A percentile compares a stretch with the other conserved stretches of the same genome.
These are phyloP conservation scores for Fusarium tanahbumbuense DNA, from an alignment of 2,329 filamentous ascomycete species.

Conservation along the genomic window DNA sequence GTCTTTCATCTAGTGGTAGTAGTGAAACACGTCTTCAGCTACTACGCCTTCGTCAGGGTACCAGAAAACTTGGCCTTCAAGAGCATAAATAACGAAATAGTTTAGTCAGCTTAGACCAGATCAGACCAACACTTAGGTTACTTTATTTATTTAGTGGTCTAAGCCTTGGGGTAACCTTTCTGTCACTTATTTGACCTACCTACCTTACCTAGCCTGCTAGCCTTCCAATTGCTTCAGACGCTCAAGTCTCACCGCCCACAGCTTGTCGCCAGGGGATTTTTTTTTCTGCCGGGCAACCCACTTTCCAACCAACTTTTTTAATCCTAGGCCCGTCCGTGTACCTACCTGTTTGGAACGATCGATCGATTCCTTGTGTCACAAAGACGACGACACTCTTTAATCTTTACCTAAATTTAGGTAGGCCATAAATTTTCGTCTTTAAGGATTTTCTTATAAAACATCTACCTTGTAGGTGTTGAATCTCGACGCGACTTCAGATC, in stretches of 20 bases:
- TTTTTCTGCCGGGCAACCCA: conserved; percentile 46
- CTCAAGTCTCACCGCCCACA: conserved; percentile 34
- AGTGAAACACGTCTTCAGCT: not conserved
- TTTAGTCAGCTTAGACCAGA: not conserved
- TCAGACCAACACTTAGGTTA: not conserved
- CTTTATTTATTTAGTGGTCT: not conserved
- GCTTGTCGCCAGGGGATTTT: conserved; percentile 33
- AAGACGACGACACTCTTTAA: conserved; percentile 16
- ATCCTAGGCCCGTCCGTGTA: conserved; percentile 26
- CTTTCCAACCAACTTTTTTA: conserved; percentile 45
- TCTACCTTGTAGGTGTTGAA: not conserved
- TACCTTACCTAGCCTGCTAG: not conserved
- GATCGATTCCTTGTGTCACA: conserved; percentile 36
- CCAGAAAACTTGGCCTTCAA: not conserved
- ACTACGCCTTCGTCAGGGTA: not conserved
- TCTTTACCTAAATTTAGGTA: conserved; percentile 1
- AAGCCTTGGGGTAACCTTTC: not conserved
- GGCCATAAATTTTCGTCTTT: not conserved
- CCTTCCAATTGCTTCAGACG: too few species aligned
- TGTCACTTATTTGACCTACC: not conserved
- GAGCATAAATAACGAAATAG: not conserved
- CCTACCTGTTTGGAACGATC: conserved; percentile 33
- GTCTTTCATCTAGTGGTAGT: not conserved
- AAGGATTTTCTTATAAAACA: not conserved
- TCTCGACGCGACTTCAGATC: not conserved